These are phyloP conservation scores for Sporodiniella umbellata DNA, from an alignment of 371 early-diverging fungal genomes.

Conservation along the genomic window DNA sequence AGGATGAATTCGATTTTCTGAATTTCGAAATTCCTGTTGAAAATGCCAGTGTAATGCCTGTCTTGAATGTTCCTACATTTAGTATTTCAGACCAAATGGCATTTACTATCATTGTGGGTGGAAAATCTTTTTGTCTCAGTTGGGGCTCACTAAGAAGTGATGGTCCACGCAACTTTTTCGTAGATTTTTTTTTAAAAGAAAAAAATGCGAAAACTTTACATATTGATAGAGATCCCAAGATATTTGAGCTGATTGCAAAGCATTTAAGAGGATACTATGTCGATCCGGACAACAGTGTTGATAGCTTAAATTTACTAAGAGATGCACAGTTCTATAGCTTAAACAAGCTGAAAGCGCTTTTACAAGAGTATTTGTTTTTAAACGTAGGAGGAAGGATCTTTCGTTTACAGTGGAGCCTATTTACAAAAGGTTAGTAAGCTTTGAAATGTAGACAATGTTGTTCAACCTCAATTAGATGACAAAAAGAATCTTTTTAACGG, in stretches of 20 bases:
- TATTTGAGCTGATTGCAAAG: slow-evolving; percentile 54
- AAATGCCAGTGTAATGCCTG: not conserved
- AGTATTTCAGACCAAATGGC: slow-evolving; percentile 34
- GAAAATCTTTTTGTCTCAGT: slow-evolving; percentile 36
- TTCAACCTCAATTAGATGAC: slow-evolving; percentile 24
- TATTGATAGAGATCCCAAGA: slow-evolving; percentile 57
- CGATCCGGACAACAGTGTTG: slow-evolving; percentile 45
- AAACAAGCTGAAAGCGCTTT: slow-evolving; percentile 36
- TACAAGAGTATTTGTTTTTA: slow-evolving; percentile 43
- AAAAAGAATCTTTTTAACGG: slow-evolving; percentile 43
- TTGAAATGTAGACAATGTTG: not conserved
- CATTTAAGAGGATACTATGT: slow-evolving; percentile 63
- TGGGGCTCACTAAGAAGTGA: slow-evolving; percentile 50
- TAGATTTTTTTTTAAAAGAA: slow-evolving; percentile 31
- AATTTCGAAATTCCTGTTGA: not conserved
- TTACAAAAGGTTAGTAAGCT: slow-evolving; percentile 27
- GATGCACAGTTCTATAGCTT: slow-evolving; percentile 56
- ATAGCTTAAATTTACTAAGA: slow-evolving; percentile 43
- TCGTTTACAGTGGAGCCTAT: slow-evolving; percentile 35
- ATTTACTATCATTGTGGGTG: slow-evolving; percentile 43
- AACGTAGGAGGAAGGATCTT: slow-evolving; percentile 49
- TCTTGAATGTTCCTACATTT: not conserved
- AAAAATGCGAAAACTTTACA: slow-evolving; percentile 39
- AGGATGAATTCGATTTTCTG: not conserved
- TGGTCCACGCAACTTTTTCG: slow-evolving; percentile 47